Base-by-base conservation (phyloP, 2,329 filamentous ascomycete genomes). In the Zelopaecilomyces penicillatus region DNA sequence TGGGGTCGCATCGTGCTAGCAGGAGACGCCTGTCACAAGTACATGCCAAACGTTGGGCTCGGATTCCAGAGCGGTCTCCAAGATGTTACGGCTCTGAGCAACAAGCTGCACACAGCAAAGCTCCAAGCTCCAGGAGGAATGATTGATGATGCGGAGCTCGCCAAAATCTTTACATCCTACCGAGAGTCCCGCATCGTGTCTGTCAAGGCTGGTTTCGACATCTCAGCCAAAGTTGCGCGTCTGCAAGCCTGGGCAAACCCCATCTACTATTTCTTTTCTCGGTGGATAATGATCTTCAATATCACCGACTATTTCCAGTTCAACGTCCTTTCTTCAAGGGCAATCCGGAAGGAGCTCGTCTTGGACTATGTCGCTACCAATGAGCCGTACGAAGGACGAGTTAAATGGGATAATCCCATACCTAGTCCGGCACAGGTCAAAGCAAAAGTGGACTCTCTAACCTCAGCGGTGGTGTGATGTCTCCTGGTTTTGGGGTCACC, bases 11-110 rank as follows among this genome's bases (percentile, higher is more conserved):
- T 68, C 6, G 63, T 63, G 1, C 58, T 69, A 1, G 57, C 52
- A 0, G 65, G 66, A 0, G 66, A 69, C 35, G 51, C 65, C 0
- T 57, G 55, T 1, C 65, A 68, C 45, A 68, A 67, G 35, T 61
- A 62, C 41, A 66, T 64, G 0, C 63, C 66, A 0, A 65, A 61
- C 39, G 54, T 61, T 0, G 64, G 62, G 0, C 52, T 56, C 0
- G 65, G 65, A 0, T 59, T 59, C 33, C 66, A 68, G 49, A 59
- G 59, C 19, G 65, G 59, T 0, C 52, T 68, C 1, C 55, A 62
- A 31, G 63, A 66, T 10, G 44, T 62, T 1, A 54, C 62, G 4
- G 53, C 48, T 0, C 47, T 65, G 1, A 49, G 50, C 41, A 65
- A 65, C 41, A 50, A 52, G 7, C 52, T 65, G 5, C 43, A 54